These are phyloP conservation scores for Globisporangium abappressorium DNA, from an alignment of 352 stramenopile species.

Conservation along the genomic window DNA sequence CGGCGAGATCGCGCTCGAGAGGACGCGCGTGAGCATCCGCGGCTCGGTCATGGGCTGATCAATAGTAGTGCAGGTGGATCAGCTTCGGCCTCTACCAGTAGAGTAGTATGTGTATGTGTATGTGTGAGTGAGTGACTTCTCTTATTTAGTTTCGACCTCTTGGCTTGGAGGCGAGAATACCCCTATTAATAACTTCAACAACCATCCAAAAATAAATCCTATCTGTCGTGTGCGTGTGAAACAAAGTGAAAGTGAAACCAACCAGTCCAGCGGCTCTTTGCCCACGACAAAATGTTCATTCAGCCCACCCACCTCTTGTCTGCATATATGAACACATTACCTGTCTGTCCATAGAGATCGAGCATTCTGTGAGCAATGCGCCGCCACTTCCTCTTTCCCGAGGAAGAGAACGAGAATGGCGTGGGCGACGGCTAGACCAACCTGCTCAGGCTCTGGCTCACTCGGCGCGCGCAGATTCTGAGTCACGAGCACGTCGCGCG, in stretches of 20 bases:
- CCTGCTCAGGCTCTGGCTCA: constrained; percentile 51
- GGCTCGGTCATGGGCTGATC: background rate
- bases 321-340: background rate
- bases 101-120: background rate
- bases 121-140: background rate
- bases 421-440: constrained; percentile 53
- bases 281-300: background rate
- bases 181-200: constrained; percentile 6
- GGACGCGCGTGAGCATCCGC: constrained; percentile 49
- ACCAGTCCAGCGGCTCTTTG: background rate
- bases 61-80: background rate
- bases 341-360: background rate
- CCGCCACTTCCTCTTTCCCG: constrained; percentile 58
- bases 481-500: constrained; percentile 30
- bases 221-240: background rate
- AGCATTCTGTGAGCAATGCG: constrained; percentile 29
- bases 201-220: background rate
- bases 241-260: background rate
- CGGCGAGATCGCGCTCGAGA: constrained; percentile 61
- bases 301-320: too few species aligned
- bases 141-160: background rate
- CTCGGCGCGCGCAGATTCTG: constrained; percentile 36
- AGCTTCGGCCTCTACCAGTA: background rate
- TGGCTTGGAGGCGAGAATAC: background rate
- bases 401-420: constrained; percentile 57